Base-by-base conservation (phyloP, 129 eudicot species). In the carrot (Daucus carota) region DNA sequence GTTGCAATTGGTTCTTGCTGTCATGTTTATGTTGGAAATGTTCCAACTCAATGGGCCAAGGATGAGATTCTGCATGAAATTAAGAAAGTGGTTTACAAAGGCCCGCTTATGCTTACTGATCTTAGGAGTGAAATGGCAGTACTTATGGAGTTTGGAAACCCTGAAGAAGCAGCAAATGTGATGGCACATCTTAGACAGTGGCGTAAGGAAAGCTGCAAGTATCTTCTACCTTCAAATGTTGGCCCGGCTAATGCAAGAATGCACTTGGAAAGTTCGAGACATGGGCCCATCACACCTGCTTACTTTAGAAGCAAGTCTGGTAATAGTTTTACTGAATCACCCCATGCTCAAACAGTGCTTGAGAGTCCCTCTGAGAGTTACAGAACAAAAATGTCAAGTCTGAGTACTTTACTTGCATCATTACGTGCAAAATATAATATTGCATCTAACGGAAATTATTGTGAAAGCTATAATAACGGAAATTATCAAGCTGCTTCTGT, bases 51-150 rank as follows among this genome's bases (percentile, higher is more conserved):
- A 44, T 86, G 87, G 84, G 86, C 81, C 76, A 94, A 89, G 79
- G 99, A 94, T 82, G 97, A 94, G 78, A 84, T 91, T 44, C 43
- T 89, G 72, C 90, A 83, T 77, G 99, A 94, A 84, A 59, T 80
- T 40, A 83, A 80, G 68, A 89, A 88, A 75, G 85, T 77, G 32
- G 57, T 85, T 74, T 79, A 76, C 52, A 86, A 79, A 74, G 91
- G 89, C 62, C 97, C 99, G 42, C 85, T 88, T 50, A 67, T 82
- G 62, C 88, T 89, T 75, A 83, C 78, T 78, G 97, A 95, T 70
- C 92, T 95, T 65, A 76, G 81, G 40, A 88, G 79, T 79, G 97
- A 95, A 82, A 88, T 88, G 76, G 99, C 99, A 22, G 50, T 95
- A 41, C 77, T 95, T 65, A 76, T 95, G 88, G 99, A 95, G 80